Conservation (phyloP, 2,329 filamentous ascomycete genomes). For the Metarhizium humberi region DNA sequence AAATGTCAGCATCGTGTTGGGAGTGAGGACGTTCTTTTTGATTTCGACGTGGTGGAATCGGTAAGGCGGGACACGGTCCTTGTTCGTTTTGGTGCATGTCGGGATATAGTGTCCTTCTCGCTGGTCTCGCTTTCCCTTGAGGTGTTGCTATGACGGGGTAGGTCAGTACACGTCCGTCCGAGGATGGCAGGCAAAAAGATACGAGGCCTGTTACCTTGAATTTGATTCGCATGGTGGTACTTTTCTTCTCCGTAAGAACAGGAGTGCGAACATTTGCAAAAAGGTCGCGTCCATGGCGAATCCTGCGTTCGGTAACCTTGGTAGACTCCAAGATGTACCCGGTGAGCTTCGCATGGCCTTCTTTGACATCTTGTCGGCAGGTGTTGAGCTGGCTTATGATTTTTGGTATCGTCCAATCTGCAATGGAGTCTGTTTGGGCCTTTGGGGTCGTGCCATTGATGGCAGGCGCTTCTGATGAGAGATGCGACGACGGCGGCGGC, state of each 20-base stretch:
- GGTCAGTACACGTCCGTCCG: neutral
- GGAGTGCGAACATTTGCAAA: slow-evolving; percentile 35
- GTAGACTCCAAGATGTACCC: slow-evolving; percentile 36
- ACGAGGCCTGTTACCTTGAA: slow-evolving; percentile 31
- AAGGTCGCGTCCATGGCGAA: slow-evolving; percentile 34
- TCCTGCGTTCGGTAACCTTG: slow-evolving; percentile 28
- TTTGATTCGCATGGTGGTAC: slow-evolving; percentile 37
- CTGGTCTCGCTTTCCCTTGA: slow-evolving; percentile 34
- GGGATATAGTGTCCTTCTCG: slow-evolving; percentile 31
- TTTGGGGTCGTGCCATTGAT: slow-evolving; percentile 10
- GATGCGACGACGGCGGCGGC: slow-evolving; percentile 5
- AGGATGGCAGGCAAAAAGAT: neutral
- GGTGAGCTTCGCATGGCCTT: slow-evolving; percentile 35
- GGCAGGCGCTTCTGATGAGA: slow-evolving; percentile 3
- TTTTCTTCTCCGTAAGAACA: slow-evolving; percentile 24
- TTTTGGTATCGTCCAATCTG: slow-evolving; percentile 33
- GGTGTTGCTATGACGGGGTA: slow-evolving; percentile 29
- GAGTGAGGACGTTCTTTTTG: slow-evolving; percentile 48
- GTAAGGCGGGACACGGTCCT: slow-evolving; percentile 46
- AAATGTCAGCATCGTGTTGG: slow-evolving; percentile 51
- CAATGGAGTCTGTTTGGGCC: slow-evolving; percentile 13
- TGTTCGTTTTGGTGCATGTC: slow-evolving; percentile 38
- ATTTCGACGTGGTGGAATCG: slow-evolving; percentile 52
- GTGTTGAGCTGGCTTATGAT: slow-evolving; percentile 31
- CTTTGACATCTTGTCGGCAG: slow-evolving; percentile 33